Evolutionary conservation across 2,329 filamentous ascomycete genomes (phyloP).

Genomic region (Talaromyces sp.): DNA sequence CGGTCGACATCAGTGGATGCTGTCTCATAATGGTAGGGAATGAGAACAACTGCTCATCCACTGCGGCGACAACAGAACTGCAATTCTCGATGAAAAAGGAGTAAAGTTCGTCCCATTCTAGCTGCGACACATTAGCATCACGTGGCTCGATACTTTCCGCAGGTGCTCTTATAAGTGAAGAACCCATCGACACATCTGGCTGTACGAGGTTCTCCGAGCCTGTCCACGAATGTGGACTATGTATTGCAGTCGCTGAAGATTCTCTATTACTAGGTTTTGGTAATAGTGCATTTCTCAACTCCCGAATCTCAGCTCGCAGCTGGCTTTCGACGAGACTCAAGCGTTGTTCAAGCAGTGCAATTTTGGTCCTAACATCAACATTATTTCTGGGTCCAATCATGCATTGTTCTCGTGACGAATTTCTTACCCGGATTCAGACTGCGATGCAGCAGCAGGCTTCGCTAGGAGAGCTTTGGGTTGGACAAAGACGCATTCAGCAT

Average conservation of each 20-base stretch:
- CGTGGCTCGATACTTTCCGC: not conserved
- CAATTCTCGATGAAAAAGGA: not conserved
- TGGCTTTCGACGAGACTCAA: not conserved
- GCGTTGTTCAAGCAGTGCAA: not conserved
- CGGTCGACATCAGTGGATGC: not conserved
- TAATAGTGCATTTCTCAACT: not conserved
- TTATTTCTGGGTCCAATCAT: not conserved
- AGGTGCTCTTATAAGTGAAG: not conserved
- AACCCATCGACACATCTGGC: not conserved
- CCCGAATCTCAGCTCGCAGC: not conserved
- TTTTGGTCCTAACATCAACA: not conserved
- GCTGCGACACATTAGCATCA: not conserved
- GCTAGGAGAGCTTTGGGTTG: not conserved
- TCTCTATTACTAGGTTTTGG: not conserved
- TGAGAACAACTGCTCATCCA: not conserved
- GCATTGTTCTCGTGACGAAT: not conserved
- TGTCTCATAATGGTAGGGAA: not conserved
- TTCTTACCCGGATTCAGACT: not conserved
- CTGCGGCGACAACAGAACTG: not conserved
- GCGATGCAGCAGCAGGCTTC: not conserved
- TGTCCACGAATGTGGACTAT: not conserved
- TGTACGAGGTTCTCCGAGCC: not conserved
- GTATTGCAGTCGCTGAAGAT: not conserved
- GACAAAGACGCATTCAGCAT: not conserved
- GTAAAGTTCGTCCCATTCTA: not conserved